Percentiles rank a stretch among this genome's conserved stretches.
phyloP scores from a whole-genome alignment of 1,284 basidiomycete species.

The Tetrapyrgos nigripes region DNA sequence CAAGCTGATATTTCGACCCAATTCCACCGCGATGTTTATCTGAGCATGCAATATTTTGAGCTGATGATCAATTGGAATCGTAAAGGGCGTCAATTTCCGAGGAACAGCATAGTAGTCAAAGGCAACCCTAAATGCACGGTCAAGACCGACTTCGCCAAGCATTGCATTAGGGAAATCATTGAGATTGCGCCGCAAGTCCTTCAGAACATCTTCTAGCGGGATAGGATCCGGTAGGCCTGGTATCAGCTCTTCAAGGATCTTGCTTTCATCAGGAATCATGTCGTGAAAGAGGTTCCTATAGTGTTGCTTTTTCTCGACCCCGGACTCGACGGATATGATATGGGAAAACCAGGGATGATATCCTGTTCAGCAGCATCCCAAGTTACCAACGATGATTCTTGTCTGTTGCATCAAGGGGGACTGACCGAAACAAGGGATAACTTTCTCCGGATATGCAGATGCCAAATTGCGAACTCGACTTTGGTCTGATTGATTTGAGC shows the following conservation, averaged over 20 bases:
- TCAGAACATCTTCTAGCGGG: slow-evolving; percentile 56
- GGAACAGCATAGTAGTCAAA: slow-evolving; percentile 51
- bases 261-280: slow-evolving; percentile 34
- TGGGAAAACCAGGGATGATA: slow-evolving; percentile 88
- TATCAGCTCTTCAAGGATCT: slow-evolving; percentile 59
- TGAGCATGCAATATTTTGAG: slow-evolving; percentile 76
- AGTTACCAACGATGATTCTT: slow-evolving; percentile 13
- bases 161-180: slow-evolving; percentile 67
- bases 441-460: slow-evolving; percentile 60
- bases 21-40: slow-evolving; percentile 75
- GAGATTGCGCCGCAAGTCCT: slow-evolving; percentile 62
- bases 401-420: slow-evolving; percentile 12
- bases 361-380: slow-evolving; percentile 48
- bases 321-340: slow-evolving; percentile 57
- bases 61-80: slow-evolving; percentile 78
- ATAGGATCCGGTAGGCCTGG: slow-evolving; percentile 67
- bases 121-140: slow-evolving; percentile 75
- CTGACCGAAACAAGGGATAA: slow-evolving; percentile 80
- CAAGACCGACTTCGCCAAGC: slow-evolving; percentile 86
- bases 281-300: slow-evolving; percentile 65
- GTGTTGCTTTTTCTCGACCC: slow-evolving; percentile 63
- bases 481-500: slow-evolving; percentile 69
- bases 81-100: slow-evolving; percentile 68
- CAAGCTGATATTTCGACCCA: slow-evolving; percentile 74
- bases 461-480: slow-evolving; percentile 66